A percentile compares a stretch with the other conserved stretches of the same genome.
Conservation (phyloP, 75 land plant genomes). For the Ceratopteris richardii region DNA sequence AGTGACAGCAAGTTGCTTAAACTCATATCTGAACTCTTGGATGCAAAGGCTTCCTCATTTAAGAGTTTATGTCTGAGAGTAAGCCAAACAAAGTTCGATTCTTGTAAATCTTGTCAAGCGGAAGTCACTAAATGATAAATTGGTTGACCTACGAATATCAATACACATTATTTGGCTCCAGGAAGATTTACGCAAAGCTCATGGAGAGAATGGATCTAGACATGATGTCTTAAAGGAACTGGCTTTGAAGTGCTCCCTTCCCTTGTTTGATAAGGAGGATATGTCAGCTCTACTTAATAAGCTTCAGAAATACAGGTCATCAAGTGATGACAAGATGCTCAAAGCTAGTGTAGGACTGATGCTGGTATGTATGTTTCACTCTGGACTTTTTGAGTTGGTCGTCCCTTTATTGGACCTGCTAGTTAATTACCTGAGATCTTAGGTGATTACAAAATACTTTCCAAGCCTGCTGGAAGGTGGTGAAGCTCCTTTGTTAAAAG, state of each 20-base stretch:
- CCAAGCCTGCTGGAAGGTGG: background rate
- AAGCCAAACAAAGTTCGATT: no score
- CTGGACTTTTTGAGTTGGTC: background rate
- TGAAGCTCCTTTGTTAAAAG: background rate
- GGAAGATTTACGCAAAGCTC: no score
- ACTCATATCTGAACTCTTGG: no score
- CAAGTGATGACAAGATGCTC: background rate
- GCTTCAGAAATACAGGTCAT: background rate
- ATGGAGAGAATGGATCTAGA: background rate
- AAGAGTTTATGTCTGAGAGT: no score
- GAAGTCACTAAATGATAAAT: no score
- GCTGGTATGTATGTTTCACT: background rate
- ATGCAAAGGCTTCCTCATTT: no score
- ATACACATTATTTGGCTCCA: no score
- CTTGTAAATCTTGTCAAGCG: no score
- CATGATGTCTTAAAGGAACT: background rate
- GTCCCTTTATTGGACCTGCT: background rate
- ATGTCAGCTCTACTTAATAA: background rate
- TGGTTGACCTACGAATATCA: no score
- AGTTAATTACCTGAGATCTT: background rate
- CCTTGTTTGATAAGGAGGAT: background rate
- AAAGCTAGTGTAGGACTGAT: background rate
- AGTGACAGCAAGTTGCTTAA: no score
- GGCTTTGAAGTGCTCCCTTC: background rate
- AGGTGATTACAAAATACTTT: slow-evolving; percentile 1